Evolutionary conservation across 2,329 filamentous ascomycete species (phyloP).

Genomic region (Exophiala aquamarina): DNA sequence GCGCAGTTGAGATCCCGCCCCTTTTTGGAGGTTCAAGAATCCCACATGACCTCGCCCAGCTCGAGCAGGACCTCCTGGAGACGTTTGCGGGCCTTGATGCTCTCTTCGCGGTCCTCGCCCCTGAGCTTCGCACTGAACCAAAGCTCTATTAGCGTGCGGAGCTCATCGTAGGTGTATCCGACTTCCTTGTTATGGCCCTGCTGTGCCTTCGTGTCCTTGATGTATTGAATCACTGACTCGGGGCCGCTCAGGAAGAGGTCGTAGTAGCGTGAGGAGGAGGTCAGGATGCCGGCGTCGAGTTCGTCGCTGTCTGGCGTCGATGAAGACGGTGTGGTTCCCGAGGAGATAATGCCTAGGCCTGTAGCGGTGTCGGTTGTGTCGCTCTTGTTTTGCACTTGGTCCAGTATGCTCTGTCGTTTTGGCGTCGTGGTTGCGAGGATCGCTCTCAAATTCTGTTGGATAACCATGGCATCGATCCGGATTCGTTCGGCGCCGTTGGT

Average conservation of each 20-base stretch:
- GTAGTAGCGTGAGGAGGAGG: conserved; percentile 46
- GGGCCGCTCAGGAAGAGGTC: conserved; percentile 50
- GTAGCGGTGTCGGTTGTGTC: conserved; percentile 9
- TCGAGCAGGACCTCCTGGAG: conserved; percentile 45
- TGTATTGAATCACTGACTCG: conserved; percentile 44
- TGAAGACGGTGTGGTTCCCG: conserved; percentile 9
- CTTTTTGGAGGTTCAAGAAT: too few species aligned
- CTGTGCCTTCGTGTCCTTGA: conserved; percentile 43
- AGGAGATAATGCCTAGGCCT: conserved; percentile 23
- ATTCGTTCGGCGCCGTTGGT: conserved; percentile 78
- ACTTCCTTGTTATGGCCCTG: conserved; percentile 28
- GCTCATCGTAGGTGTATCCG: conserved; percentile 46
- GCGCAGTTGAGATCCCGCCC: too few species aligned
- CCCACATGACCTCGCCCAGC: conserved; percentile 50
- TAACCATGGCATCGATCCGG: conserved; percentile 88
- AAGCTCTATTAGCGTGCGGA: conserved; percentile 45
- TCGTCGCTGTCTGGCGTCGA: conserved; percentile 18
- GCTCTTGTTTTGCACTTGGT: background rate
- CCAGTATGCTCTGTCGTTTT: conserved; percentile 8
- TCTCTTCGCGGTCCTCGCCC: conserved; percentile 46
- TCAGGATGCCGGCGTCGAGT: conserved; percentile 41
- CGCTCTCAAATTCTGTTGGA: conserved; percentile 96
- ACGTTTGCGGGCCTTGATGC: conserved; percentile 46
- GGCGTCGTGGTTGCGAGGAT: conserved; percentile 54
- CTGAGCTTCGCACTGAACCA: conserved; percentile 46